Conservation (phyloP, 2,329 filamentous ascomycete species). For the Zymoseptoria tritici region DNA sequence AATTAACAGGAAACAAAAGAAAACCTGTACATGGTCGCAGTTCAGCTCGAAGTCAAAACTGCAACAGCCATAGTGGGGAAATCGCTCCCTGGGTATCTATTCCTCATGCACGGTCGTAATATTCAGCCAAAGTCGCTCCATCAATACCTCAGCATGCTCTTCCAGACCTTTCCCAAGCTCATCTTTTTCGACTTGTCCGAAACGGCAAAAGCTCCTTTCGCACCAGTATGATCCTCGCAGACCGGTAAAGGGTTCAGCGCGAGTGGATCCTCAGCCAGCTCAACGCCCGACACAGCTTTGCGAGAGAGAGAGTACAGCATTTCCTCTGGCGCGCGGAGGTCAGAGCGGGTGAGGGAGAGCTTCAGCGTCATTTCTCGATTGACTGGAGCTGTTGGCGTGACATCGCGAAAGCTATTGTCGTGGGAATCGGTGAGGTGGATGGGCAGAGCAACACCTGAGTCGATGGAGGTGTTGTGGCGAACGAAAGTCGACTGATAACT, state of each 20-base stretch:
- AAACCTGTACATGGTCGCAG: background rate
- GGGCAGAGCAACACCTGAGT: constrained; percentile 29
- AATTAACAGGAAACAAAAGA: background rate
- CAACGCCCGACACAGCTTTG: constrained; percentile 15
- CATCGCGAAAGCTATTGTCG: constrained; percentile 7
- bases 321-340: constrained; percentile 69
- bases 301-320: constrained; percentile 53
- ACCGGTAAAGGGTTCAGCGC: constrained; percentile 47
- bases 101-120: background rate
- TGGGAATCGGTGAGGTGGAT: background rate
- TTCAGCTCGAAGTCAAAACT: background rate
- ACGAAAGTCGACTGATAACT: background rate
- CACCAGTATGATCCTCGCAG: constrained; percentile 30
- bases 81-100: background rate
- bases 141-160: constrained; percentile 17
- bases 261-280: constrained; percentile 41
- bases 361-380: constrained; percentile 84
- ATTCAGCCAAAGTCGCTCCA: background rate
- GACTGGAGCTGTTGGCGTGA: constrained; percentile 13
- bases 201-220: constrained; percentile 40
- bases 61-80: background rate
- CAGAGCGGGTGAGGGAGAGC: constrained; percentile 88
- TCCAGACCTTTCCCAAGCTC: constrained; percentile 22
- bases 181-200: constrained; percentile 6
- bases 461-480: constrained; percentile 27